Base-by-base conservation (phyloP, 208 protist genomes). In the Trypanosomatidae sp. region DNA sequence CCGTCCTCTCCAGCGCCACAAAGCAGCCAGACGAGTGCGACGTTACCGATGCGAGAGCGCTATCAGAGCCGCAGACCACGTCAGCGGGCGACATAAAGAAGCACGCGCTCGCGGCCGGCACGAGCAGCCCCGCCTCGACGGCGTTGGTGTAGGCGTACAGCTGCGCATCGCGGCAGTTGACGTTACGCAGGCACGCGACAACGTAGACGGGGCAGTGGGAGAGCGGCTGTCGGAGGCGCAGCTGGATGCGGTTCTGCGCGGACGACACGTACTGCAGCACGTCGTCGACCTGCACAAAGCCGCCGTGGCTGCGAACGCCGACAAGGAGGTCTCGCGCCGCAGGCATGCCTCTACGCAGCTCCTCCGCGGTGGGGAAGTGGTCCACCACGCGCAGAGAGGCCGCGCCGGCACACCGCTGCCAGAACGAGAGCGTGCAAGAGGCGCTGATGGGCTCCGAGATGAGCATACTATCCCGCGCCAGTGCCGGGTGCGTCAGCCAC, bases 371-470 rank as follows among this genome's bases (percentile, higher is more conserved):
- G 5, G 76, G 76, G 10, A 69, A 28, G 70, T 80, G 70, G 50
- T 80, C 76, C 62, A 73, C 39, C 3, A 69, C 50, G 33, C 53
- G 33, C 9, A 80, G 49, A 0, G 64, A 2, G 0, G 59, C 66
- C 1, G 76, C 62, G 5, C 76, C 76, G 6, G 64, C 47, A 0
- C 13, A 2, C 22, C 13, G 59, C 50, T 71, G 69, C 79, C 71
- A 85, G 19, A 86, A 62, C 1, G 83, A 91, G 1, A 91, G 66
- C 5, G 82, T 77, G 74, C 84, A 87, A 15, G 78, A 64, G 22
- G 41, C 46, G 19, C 25, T 67, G 36, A 91, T 83, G 6, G 84
- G 75, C 71, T 91, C 84, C 39, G 87, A 91, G 13, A 91, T 58
- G 49, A 80, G 56, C 22, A 75, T 30, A 13, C 22, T 28, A 10